A percentile compares a stretch with the other conserved stretches of the same genome.
These are phyloP conservation scores for Aristolochia contorta DNA, from an alignment of 164 flowering plant species.

Conservation along the genomic window DNA sequence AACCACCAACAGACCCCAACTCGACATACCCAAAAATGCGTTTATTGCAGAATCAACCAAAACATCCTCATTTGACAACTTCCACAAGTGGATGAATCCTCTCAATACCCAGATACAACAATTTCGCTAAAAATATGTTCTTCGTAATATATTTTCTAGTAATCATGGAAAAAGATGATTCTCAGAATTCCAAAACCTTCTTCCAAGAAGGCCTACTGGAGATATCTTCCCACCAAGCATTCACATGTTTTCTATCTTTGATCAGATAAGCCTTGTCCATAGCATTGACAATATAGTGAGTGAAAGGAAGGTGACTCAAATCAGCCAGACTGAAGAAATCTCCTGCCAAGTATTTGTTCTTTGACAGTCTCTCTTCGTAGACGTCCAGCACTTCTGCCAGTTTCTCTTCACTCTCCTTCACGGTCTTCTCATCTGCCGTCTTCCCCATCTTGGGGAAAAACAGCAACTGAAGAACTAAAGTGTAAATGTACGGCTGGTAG, in stretches of 20 bases:
- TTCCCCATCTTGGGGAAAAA: slow-evolving; percentile 8
- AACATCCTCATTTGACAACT: too few relatives aligned
- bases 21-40: too few relatives aligned
- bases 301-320: slow-evolving; percentile 40
- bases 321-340: slow-evolving; percentile 57
- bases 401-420: slow-evolving; percentile 32
- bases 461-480: slow-evolving; percentile 22
- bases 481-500: slow-evolving; percentile 25
- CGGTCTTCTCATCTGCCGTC: slow-evolving; percentile 10
- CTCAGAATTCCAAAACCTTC: slow-evolving; percentile 10
- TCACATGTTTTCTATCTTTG: slow-evolving; percentile 36
- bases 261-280: slow-evolving; percentile 32
- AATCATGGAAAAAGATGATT: background rate
- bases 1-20: too few relatives aligned
- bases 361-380: slow-evolving; percentile 40
- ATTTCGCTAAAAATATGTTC: too few relatives aligned
- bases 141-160: background rate
- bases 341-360: slow-evolving; percentile 51
- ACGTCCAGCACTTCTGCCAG: slow-evolving; percentile 39
- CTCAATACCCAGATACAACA: too few relatives aligned
- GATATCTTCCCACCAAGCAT: slow-evolving; percentile 44
- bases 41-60: too few relatives aligned
- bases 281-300: slow-evolving; percentile 24
- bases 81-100: too few relatives aligned
- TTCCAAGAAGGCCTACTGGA: slow-evolving; percentile 21